Conservation (phyloP, 2,329 filamentous ascomycete species). For the Ascochyta koolunga region DNA sequence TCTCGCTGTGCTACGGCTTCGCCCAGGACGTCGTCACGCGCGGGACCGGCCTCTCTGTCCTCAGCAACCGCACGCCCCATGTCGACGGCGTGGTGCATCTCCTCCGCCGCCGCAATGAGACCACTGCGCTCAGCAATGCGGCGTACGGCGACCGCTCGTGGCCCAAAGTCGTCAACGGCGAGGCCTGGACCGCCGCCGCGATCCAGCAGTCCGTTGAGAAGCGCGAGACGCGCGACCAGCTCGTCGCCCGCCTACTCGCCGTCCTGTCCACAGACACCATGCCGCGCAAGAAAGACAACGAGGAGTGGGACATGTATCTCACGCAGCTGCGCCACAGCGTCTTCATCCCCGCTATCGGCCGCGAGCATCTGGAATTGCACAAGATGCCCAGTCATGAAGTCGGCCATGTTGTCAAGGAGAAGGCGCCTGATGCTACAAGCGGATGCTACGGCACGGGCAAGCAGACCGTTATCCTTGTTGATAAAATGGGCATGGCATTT, state of each 20-base stretch:
- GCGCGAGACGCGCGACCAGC: slow-evolving; percentile 53
- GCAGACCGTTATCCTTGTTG: slow-evolving; percentile 66
- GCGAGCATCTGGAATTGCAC: slow-evolving; percentile 49
- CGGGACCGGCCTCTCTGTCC: slow-evolving; percentile 57
- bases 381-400: slow-evolving; percentile 46
- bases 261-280: slow-evolving; percentile 63
- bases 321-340: slow-evolving; percentile 64
- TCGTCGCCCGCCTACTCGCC: slow-evolving; percentile 59
- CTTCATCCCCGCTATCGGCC: slow-evolving; percentile 63
- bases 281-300: slow-evolving; percentile 56
- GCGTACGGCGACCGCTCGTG: slow-evolving; percentile 64
- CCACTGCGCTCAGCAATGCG: slow-evolving; percentile 66
- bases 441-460: slow-evolving; percentile 69
- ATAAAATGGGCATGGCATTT: slow-evolving; percentile 60
- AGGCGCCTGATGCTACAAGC: slow-evolving; percentile 47
- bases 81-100: slow-evolving; percentile 60
- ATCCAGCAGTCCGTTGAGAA: slow-evolving; percentile 54
- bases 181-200: slow-evolving; percentile 58
- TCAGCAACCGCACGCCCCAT: slow-evolving; percentile 66
- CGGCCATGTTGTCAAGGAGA: slow-evolving; percentile 50
- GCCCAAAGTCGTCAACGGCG: slow-evolving; percentile 66
- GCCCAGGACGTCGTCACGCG: slow-evolving; percentile 52
- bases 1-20: slow-evolving; percentile 66
- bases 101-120: slow-evolving; percentile 56
- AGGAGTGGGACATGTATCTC: slow-evolving; percentile 62